Conservation (phyloP, 1,139 yeast species). For the Suhomyces bolitotheri region DNA sequence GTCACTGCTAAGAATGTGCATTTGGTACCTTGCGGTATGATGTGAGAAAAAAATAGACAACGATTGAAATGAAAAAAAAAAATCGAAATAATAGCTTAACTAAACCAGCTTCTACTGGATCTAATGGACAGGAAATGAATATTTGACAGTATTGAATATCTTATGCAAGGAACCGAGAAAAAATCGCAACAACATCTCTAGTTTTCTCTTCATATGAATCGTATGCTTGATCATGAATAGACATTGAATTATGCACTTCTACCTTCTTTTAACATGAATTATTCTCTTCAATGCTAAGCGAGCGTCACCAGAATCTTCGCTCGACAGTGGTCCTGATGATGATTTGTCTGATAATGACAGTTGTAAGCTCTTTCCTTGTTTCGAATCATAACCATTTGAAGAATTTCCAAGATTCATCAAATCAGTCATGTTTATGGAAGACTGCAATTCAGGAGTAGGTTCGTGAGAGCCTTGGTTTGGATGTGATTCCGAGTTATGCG, state of each 20-base stretch:
- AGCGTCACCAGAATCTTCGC: conserved; percentile 43
- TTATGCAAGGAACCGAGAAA: conserved; percentile 8
- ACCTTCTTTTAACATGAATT: conserved; percentile 35
- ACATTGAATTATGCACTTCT: not conserved
- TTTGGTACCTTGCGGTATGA: conserved; percentile 1
- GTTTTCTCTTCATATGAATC: conserved; percentile 9
- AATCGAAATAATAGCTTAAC: conserved; percentile 1
- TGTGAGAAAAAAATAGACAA: conserved; percentile 1
- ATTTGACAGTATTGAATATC: conserved; percentile 4
- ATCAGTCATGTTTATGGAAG: conserved; percentile 23
- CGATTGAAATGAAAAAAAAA: conserved; percentile 3
- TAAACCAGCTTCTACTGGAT: conserved; percentile 4
- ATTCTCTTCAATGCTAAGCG: conserved; percentile 43
- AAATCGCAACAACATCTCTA: not conserved
- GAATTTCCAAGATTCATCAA: conserved; percentile 19
- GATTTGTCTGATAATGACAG: conserved; percentile 5
- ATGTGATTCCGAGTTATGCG: not conserved
- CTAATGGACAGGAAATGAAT: conserved; percentile 6
- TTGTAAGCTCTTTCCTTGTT: conserved; percentile 3
- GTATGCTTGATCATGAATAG: conserved; percentile 9
- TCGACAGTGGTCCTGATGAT: conserved; percentile 8
- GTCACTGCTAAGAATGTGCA: not conserved
- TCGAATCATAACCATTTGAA: conserved; percentile 4
- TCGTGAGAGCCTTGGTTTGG: not conserved
- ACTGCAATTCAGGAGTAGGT: not conserved